A percentile compares a stretch with the other conserved stretches of the same genome.
These are phyloP conservation scores for Gloeostereum incarnatum DNA, from an alignment of 768 basidiomycete genomes.

Conservation along the genomic window DNA sequence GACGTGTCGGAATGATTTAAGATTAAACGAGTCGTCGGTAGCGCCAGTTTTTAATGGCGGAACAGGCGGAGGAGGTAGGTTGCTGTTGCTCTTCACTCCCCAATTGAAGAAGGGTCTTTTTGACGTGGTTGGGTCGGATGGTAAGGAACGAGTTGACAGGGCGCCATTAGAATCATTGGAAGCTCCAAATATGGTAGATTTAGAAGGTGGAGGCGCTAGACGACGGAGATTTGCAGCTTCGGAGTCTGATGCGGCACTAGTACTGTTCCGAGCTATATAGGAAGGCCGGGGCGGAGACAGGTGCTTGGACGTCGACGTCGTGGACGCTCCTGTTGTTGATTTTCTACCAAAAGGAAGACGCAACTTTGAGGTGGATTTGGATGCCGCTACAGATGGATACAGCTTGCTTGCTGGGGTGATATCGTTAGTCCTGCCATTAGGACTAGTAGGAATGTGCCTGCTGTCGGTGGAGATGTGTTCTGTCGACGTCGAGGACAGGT, in stretches of 20 bases:
- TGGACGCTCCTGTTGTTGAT: slow-evolving; percentile 11
- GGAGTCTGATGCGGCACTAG: slow-evolving; percentile 31
- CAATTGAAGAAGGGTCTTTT: slow-evolving; percentile 23
- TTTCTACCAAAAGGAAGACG: slow-evolving; percentile 34
- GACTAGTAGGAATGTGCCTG: slow-evolving; percentile 12
- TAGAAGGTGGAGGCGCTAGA: slow-evolving; percentile 49
- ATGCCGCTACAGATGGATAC: slow-evolving; percentile 15
- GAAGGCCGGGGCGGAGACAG: slow-evolving; percentile 21
- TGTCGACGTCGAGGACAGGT: slow-evolving; percentile 9
- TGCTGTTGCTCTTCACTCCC: slow-evolving; percentile 23
- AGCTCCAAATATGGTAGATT: slow-evolving; percentile 54
- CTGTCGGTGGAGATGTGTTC: slow-evolving; percentile 21
- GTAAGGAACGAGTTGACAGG: slow-evolving; percentile 58
- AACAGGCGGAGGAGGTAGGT: slow-evolving; percentile 19
- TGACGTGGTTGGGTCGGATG: slow-evolving; percentile 23
- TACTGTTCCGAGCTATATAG: slow-evolving; percentile 22
- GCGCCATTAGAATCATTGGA: slow-evolving; percentile 42
- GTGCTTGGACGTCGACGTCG: slow-evolving; percentile 3
- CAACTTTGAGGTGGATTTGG: slow-evolving; percentile 29
- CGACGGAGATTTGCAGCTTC: slow-evolving; percentile 30
- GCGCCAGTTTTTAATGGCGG: slow-evolving; percentile 12
- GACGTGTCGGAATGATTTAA: slow-evolving; percentile 68
- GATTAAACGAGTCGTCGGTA: slow-evolving; percentile 49
- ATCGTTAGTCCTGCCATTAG: slow-evolving; percentile 7
- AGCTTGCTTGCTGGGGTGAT: slow-evolving; percentile 2